These are phyloP conservation scores for Suillus occidentalis DNA, from an alignment of 768 basidiomycete species.

Conservation along the genomic window DNA sequence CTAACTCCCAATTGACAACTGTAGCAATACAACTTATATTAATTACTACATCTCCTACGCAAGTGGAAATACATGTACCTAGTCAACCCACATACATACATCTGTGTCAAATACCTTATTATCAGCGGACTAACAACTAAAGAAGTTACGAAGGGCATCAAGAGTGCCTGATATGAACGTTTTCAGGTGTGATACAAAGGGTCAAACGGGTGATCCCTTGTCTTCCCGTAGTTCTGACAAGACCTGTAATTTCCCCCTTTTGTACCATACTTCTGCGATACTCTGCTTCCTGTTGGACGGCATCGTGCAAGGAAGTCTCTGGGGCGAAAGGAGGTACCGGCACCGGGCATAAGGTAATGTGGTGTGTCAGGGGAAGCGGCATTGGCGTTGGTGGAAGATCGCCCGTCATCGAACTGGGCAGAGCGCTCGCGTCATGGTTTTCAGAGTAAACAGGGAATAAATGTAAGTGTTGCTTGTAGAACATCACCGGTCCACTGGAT, in stretches of 20 bases:
- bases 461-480: constrained; percentile 55
- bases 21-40: neutral
- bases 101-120: neutral
- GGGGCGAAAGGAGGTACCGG: constrained; percentile 14
- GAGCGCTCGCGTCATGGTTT: neutral
- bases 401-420: constrained; percentile 6
- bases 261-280: constrained; percentile 20
- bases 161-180: constrained; percentile 12
- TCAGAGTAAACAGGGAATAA: constrained; percentile 39
- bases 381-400: neutral
- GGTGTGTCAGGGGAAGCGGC: constrained; percentile 36
- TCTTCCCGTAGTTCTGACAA: constrained; percentile 29
- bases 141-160: neutral
- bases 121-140: neutral
- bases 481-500: constrained; percentile 17
- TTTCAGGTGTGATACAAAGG: constrained; percentile 25
- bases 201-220: constrained; percentile 20
- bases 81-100: neutral
- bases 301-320: constrained; percentile 17
- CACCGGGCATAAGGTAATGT: constrained; percentile 38
- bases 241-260: constrained; percentile 24
- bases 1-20: neutral
- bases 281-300: constrained; percentile 17
- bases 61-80: neutral
- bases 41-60: constrained; percentile 3